These are phyloP conservation scores for Microbotryum scabiosae DNA, from an alignment of 1,284 basidiomycete genomes.

Conservation along the genomic window DNA sequence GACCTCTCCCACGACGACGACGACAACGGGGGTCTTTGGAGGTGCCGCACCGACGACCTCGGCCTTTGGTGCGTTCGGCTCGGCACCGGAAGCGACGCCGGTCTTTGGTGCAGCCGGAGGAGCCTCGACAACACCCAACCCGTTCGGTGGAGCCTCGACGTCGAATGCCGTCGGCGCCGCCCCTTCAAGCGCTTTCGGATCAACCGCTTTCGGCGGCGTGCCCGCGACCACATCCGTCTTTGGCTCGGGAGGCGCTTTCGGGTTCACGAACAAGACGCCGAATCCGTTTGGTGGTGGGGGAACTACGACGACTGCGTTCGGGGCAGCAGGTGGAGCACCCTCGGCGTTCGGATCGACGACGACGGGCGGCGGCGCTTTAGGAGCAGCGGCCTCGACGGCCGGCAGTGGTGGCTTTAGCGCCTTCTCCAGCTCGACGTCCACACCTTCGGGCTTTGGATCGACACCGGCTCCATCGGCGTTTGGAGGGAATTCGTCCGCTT, in stretches of 20 bases:
- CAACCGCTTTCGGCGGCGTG: neutral
- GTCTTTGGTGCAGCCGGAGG: constrained; percentile 27
- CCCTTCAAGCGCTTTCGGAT: no score
- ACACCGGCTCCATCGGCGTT: constrained; percentile 3
- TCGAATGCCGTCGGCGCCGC: no score
- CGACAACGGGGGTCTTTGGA: constrained; percentile 18
- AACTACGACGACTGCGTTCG: neutral
- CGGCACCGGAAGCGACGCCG: constrained; percentile 28
- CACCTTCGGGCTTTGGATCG: neutral
- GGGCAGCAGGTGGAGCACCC: no score
- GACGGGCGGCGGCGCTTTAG: no score
- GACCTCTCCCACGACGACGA: neutral
- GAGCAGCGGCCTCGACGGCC: neutral
- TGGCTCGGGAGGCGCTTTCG: constrained; percentile 3
- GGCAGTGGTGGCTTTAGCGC: neutral
- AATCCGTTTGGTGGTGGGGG: neutral
- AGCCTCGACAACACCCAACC: neutral
- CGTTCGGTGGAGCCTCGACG: no score
- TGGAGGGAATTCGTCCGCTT: neutral
- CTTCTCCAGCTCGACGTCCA: neutral
- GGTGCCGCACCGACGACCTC: constrained; percentile 16
- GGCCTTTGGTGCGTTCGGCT: constrained; percentile 39
- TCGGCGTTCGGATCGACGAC: neutral
- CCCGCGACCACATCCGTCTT: constrained; percentile 1
- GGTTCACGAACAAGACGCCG: neutral